Evolutionary conservation across 1,139 yeast species (phyloP), one percentile per base, ranked within the genome.

Genomic region (Yueomyces sp.): DNA sequence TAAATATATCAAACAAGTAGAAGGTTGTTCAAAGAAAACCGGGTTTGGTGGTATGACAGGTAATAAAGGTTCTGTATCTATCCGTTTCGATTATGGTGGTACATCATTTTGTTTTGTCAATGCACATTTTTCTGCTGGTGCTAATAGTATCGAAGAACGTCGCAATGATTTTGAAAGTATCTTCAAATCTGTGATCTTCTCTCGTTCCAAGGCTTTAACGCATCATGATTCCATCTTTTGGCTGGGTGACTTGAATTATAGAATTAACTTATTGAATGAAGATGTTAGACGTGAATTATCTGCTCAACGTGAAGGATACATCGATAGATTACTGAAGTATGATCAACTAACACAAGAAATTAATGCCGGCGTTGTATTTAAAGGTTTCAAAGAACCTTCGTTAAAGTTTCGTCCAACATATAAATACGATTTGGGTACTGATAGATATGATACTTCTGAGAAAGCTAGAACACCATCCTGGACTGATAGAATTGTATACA

Each of bases 21-120:
- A 80, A 58, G 86, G 95, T 36, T 71, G 84, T 26, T 73, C 78
- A 33, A 91, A 87, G 53, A 91, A 91, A 55, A 93, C 98, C 0
- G 99, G 99, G 0, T 68, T 91, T 42, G 95, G 95, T 25, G 97
- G 97, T 12, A 76, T 86, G 57, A 82, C 96, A 37, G 97, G 97
- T 19, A 91, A 91, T 57, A 91, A 91, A 62, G 99, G 99, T 32
- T 96, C 91, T 1, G 81, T 86, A 42, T 89, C 95, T 0, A 82
- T 87, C 9, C 70, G 96, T 49, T 77, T 91, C 61, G 72, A 78
- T 45, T 75, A 82, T 50, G 86, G 86, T 8, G 79, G 78, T 42
- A 75, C 91, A 1, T 72, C 84, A 0, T 68, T 84, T 47, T 83
- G 95, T 57, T 78, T 85, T 58, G 81, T 86, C 32, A 82, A 87